Percentiles rank a stretch among this genome's conserved stretches.
These are phyloP conservation scores for Ceraceosorus guamensis DNA, from an alignment of 1,284 basidiomycete species.

Conservation along the genomic window DNA sequence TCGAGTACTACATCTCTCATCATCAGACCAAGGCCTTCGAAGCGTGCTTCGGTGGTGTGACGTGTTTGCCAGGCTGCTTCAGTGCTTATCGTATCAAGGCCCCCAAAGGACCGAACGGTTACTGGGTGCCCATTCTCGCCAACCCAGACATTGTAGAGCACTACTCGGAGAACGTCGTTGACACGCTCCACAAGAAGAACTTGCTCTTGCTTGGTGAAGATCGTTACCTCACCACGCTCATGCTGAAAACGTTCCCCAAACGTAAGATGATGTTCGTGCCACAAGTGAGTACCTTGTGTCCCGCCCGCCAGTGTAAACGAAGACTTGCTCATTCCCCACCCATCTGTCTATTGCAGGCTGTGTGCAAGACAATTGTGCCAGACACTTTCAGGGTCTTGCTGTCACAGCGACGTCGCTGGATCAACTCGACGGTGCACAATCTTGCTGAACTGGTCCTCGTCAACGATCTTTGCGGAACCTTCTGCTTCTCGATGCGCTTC, in stretches of 20 bases:
- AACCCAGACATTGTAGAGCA: slow-evolving; percentile 53
- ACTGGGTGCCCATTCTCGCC: slow-evolving; percentile 52
- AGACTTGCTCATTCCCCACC: too few relatives aligned
- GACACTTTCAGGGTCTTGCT: slow-evolving; percentile 52
- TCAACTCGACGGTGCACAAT: slow-evolving; percentile 54
- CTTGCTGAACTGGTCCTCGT: slow-evolving; percentile 52
- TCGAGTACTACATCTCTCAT: slow-evolving; percentile 99
- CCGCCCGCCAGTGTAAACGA: too few relatives aligned
- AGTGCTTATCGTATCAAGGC: slow-evolving; percentile 53
- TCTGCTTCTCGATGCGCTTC: slow-evolving; percentile 53
- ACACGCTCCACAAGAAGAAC: slow-evolving; percentile 53
- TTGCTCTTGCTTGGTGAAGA: slow-evolving; percentile 52
- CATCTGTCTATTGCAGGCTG: slow-evolving; percentile 42
- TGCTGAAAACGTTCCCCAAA: slow-evolving; percentile 53
- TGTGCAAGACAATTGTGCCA: slow-evolving; percentile 53
- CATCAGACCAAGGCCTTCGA: slow-evolving; percentile 65
- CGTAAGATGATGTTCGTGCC: slow-evolving; percentile 53
- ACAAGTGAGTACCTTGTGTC: slow-evolving; percentile 2
- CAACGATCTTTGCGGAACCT: slow-evolving; percentile 52
- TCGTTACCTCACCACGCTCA: slow-evolving; percentile 52
- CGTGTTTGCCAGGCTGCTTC: slow-evolving; percentile 53
- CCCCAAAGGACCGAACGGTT: slow-evolving; percentile 52
- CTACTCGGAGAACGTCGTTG: slow-evolving; percentile 53
- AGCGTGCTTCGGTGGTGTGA: slow-evolving; percentile 51
- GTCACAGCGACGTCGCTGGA: slow-evolving; percentile 52